Percentiles rank a stretch among this genome's conserved stretches.
These are phyloP conservation scores for Colletotrichum orbiculare DNA, from an alignment of 2,329 filamentous ascomycete genomes.

Conservation along the genomic window DNA sequence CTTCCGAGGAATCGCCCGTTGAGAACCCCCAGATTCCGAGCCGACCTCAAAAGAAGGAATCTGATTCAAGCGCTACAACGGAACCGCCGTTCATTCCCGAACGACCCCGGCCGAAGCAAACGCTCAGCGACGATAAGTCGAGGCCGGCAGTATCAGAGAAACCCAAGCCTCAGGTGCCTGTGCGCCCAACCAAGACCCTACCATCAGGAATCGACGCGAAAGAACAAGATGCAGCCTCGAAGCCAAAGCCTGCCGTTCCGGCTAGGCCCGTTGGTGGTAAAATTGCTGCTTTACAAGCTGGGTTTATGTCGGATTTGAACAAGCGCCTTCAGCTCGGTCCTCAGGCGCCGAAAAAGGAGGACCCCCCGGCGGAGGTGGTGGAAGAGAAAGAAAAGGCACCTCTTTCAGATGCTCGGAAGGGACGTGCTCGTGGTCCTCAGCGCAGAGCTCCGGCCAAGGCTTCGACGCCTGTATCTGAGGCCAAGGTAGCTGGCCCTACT, in stretches of 20 bases:
- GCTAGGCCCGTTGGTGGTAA: slow-evolving; percentile 83
- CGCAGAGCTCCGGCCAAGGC: slow-evolving; percentile 73
- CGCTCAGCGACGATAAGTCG: slow-evolving; percentile 48
- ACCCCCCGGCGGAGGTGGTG: slow-evolving; percentile 33
- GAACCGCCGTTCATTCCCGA: slow-evolving; percentile 61
- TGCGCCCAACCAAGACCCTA: slow-evolving; percentile 66
- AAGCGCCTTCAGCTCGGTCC: slow-evolving; percentile 88
- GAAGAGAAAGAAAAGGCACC: slow-evolving; percentile 71
- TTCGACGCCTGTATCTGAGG: slow-evolving; percentile 49
- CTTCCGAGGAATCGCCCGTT: slow-evolving; percentile 51
- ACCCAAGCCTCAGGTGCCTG: slow-evolving; percentile 70
- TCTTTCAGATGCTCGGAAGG: slow-evolving; percentile 89
- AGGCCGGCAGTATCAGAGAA: slow-evolving; percentile 62
- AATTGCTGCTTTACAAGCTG: slow-evolving; percentile 89
- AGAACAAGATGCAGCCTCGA: slow-evolving; percentile 61
- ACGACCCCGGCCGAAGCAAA: slow-evolving; percentile 64
- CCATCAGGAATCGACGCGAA: slow-evolving; percentile 54
- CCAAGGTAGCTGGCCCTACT: slow-evolving; percentile 45
- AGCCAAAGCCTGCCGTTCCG: slow-evolving; percentile 86
- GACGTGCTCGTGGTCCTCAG: slow-evolving; percentile 87
- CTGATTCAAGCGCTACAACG: slow-evolving; percentile 41
- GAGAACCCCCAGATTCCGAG: slow-evolving; percentile 72
- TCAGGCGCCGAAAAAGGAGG: slow-evolving; percentile 70
- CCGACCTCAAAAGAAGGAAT: slow-evolving; percentile 59
- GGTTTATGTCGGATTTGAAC: slow-evolving; percentile 94